Conservation (phyloP, 768 basidiomycete genomes). For the Tylopilus cervinicoccineus region DNA sequence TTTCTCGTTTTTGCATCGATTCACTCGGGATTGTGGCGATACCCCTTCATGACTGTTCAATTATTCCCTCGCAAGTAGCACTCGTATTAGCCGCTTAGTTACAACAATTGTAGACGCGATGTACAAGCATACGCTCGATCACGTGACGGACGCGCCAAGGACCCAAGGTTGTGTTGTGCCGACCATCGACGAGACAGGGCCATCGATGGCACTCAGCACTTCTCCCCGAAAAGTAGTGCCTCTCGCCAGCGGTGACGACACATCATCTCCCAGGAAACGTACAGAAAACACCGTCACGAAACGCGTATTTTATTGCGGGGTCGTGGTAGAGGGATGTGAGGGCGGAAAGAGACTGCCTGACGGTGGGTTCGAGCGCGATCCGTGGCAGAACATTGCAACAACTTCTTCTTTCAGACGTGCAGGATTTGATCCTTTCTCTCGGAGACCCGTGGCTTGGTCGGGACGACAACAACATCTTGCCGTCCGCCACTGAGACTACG, state of each 20-base stretch:
- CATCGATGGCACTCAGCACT: constrained; percentile 55
- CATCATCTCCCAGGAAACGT: constrained; percentile 41
- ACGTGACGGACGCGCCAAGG: constrained; percentile 24
- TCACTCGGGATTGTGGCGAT: constrained; percentile 22
- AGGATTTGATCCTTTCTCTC: constrained; percentile 73
- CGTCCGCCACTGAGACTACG: constrained; percentile 37
- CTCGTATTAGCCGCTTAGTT: constrained; percentile 6
- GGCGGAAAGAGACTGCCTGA: constrained; percentile 63
- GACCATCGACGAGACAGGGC: neutral
- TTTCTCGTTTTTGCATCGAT: constrained; percentile 34
- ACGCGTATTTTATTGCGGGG: constrained; percentile 86
- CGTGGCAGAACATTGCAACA: constrained; percentile 5
- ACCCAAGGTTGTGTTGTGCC: neutral
- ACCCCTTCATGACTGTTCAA: constrained; percentile 10
- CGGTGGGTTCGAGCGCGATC: constrained; percentile 39
- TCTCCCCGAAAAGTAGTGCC: constrained; percentile 76
- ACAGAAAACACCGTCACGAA: constrained; percentile 49
- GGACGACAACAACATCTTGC: constrained; percentile 45
- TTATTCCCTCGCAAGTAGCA: constrained; percentile 10
- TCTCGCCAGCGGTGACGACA: constrained; percentile 64
- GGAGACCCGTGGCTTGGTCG: constrained; percentile 60
- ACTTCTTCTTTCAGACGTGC: constrained; percentile 52
- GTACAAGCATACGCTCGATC: constrained; percentile 25
- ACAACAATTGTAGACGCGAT: no score
- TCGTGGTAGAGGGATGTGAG: constrained; percentile 83